phyloP scores from a whole-genome alignment of 225 moss, liverwort and hornwort species.

The Anthoceros angustus region DNA sequence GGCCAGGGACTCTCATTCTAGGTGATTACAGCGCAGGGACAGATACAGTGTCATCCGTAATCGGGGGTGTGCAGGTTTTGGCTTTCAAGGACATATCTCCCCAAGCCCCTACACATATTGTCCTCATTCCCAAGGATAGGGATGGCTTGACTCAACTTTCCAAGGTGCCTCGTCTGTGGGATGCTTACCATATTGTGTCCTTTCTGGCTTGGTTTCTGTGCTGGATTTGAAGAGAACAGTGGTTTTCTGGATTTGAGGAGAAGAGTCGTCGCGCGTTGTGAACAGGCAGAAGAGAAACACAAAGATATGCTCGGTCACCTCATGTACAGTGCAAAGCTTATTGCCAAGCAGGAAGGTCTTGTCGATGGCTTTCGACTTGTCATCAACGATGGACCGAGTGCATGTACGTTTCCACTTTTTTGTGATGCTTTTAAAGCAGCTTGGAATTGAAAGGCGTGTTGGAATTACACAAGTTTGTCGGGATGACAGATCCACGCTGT shows the following conservation, averaged over 20 bases:
- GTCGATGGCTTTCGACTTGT: constrained; percentile 60
- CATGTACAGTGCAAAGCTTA: constrained; percentile 44
- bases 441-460: not conserved
- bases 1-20: not conserved
- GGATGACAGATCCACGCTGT: not conserved
- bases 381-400: constrained; percentile 58
- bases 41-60: not conserved
- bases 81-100: constrained; percentile 77
- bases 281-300: constrained; percentile 39
- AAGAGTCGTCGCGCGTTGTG: not conserved
- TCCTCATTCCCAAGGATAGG: constrained; percentile 53
- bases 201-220: not conserved
- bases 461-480: not conserved
- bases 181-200: not conserved
- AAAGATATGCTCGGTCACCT: constrained; percentile 68
- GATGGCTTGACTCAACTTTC: constrained; percentile 74
- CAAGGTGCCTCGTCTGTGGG: constrained; percentile 15
- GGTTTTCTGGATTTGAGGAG: not conserved
- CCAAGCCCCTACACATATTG: constrained; percentile 70
- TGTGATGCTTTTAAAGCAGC: not conserved
- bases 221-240: not conserved
- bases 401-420: constrained; percentile 27
- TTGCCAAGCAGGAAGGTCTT: constrained; percentile 52
- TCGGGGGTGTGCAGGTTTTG: constrained; percentile 21
- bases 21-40: not conserved